These are phyloP conservation scores for Lipomyces sp. DNA, from an alignment of 805 yeast genomes.

Conservation along the genomic window DNA sequence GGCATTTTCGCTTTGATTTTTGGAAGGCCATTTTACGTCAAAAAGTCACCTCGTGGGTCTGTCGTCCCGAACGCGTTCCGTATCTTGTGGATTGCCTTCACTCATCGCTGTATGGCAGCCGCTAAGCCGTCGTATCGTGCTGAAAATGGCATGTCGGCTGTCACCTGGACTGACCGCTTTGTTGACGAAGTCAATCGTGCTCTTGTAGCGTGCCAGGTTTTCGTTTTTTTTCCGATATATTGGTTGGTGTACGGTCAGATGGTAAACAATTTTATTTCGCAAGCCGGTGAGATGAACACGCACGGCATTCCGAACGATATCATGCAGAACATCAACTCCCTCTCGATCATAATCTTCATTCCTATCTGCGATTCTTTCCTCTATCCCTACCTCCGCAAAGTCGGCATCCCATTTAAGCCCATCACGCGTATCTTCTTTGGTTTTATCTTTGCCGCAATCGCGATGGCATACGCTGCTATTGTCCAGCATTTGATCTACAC, in stretches of 20 bases:
- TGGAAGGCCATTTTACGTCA: constrained; percentile 62
- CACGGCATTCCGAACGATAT: constrained; percentile 83
- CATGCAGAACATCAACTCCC: constrained; percentile 74
- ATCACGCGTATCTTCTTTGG: constrained; percentile 74
- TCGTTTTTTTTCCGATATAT: constrained; percentile 70
- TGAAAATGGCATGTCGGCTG: constrained; percentile 47
- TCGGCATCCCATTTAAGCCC: constrained; percentile 64
- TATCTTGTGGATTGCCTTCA: constrained; percentile 51
- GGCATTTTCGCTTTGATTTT: constrained; percentile 58
- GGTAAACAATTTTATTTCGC: constrained; percentile 72
- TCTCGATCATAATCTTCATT: constrained; percentile 75
- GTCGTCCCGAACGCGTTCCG: constrained; percentile 61
- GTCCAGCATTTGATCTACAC: constrained; percentile 70
- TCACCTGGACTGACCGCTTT: constrained; percentile 67
- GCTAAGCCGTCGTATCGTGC: constrained; percentile 65
- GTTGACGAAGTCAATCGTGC: constrained; percentile 75
- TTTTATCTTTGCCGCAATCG: constrained; percentile 63
- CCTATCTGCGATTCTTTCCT: constrained; percentile 69
- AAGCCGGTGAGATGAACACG: constrained; percentile 72
- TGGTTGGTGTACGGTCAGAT: constrained; percentile 78
- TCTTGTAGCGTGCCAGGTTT: constrained; percentile 72
- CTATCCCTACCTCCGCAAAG: constrained; percentile 58
- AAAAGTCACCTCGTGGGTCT: constrained; percentile 65
- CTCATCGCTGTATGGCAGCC: constrained; percentile 54
- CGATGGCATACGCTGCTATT: constrained; percentile 79